Evolutionary conservation across 495 filamentous ascomycete genomes (phyloP), one percentile per base, ranked within the genome.

Genomic region (Elasticomyces elasticus): DNA sequence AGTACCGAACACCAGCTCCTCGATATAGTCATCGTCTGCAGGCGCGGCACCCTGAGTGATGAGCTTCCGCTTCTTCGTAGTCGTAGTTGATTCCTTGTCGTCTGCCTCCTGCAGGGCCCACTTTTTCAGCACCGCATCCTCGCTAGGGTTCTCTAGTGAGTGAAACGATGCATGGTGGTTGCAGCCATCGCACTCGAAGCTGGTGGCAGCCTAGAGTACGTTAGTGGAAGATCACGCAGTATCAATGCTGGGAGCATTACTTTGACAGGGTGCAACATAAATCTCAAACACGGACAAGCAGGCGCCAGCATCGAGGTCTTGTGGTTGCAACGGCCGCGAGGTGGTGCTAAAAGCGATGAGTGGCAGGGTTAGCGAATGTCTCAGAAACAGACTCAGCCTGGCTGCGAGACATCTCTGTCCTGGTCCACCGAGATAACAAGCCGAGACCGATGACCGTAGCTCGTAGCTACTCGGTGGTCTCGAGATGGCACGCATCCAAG

Each of bases 231-330:
- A 23, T 11, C 23, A 17, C n/a, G 5, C 5, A 38, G 31, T 54
- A 25, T n/a, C 2, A 6, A n/a, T 23, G 15, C 35, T 40, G 10
- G 42, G 1, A 2, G 26, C 9, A n/a, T 25, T 56, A 73, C 76
- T 64, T 79, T 76, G 43, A 77, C 63, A 0, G 76, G 76, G 62
- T 79, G 78, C 31, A 77, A 59, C 76, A 79, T 79, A 72, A 79
- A 79, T 35, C 76, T 70, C 49, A 76, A 63, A 61, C 76, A 79
- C 7, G 76, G 67, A 61, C 76, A 79, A 30, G 56, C 63, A 7
- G 67, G 51, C 7, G 66, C 65, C 47, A 79, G 49, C 51, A 78
- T 56, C 43, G 71, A 71, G 3, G 59, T 48, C 53, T 71, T 72
- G 50, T 67, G 65, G 45, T 69, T 68, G 62, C 74, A 76, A 25